Percentiles rank a stretch among this genome's conserved stretches.
phyloP scores from a whole-genome alignment of 768 basidiomycete species.

The Calocybe indica region DNA sequence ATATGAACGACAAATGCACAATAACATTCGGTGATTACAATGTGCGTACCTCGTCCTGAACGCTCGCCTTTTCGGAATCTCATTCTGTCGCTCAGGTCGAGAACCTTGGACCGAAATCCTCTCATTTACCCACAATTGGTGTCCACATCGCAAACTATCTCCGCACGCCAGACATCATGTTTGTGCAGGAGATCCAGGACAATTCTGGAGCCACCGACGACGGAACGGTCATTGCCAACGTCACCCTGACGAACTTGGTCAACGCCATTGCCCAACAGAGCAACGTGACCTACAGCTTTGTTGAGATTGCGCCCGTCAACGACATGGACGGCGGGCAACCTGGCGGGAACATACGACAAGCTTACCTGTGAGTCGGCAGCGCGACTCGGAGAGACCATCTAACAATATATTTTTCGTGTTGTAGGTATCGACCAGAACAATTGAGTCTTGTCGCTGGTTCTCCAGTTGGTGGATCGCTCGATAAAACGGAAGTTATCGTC shows the following conservation, averaged over 20 bases:
- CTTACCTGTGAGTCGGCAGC: conserved; percentile 37
- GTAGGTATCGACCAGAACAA: conserved; percentile 43
- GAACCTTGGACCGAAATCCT: conserved; percentile 46
- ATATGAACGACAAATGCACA: conserved; percentile 27
- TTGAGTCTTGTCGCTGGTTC: conserved; percentile 40
- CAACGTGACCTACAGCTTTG: conserved; percentile 40
- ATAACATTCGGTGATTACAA: conserved; percentile 60
- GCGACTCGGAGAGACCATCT: not conserved
- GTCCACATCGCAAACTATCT: conserved; percentile 45
- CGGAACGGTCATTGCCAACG: conserved; percentile 46
- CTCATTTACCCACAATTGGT: conserved; percentile 43
- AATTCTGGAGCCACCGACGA: conserved; percentile 47
- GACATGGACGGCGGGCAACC: conserved; percentile 54
- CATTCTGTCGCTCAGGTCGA: conserved; percentile 34
- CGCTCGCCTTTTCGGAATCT: not conserved
- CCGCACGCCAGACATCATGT: conserved; percentile 50
- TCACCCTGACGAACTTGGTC: conserved; percentile 44
- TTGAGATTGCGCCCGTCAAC: conserved; percentile 46
- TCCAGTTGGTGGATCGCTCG: conserved; percentile 40
- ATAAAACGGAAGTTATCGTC: conserved; percentile 32
- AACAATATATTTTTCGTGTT: not conserved
- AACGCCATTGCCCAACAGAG: conserved; percentile 39
- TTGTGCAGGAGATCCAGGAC: conserved; percentile 62
- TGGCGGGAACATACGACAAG: conserved; percentile 60
- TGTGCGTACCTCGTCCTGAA: conserved; percentile 20